These are phyloP conservation scores for Neonectria hederae DNA, from an alignment of 2,329 filamentous ascomycete species.

Conservation along the genomic window DNA sequence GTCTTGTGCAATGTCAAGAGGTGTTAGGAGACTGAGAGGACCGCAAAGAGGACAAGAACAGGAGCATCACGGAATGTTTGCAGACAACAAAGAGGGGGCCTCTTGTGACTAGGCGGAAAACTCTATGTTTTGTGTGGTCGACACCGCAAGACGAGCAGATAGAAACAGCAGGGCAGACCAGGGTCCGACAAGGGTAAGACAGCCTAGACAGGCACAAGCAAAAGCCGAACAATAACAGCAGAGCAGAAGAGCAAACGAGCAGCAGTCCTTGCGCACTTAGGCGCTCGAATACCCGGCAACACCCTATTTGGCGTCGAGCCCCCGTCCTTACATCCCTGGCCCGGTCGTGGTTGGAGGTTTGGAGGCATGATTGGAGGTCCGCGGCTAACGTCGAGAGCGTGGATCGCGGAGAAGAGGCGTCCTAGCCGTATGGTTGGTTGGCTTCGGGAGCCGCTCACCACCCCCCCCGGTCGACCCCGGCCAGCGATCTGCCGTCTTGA, in stretches of 20 bases:
- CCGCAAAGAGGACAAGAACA: not conserved
- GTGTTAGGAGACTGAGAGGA: not conserved
- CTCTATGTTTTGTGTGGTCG: conserved; percentile 22
- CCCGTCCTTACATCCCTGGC: conserved; percentile 13
- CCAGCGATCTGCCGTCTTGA: conserved; percentile 34
- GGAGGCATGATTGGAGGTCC: conserved; percentile 24
- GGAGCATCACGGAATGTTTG: conserved; percentile 8
- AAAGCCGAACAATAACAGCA: conserved; percentile 7
- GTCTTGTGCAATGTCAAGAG: not conserved
- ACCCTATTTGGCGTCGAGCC: conserved; percentile 16
- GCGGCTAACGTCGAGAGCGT: conserved; percentile 28
- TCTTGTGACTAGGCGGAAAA: conserved; percentile 7
- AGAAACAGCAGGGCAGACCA: conserved; percentile 4
- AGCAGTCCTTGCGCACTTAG: too few species aligned
- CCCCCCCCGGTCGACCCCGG: conserved; percentile 28
- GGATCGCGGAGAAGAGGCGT: conserved; percentile 33
- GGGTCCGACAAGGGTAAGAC: conserved; percentile 12
- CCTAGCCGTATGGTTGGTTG: conserved; percentile 33
- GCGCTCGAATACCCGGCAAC: conserved; percentile 20
- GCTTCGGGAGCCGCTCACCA: conserved; percentile 20
- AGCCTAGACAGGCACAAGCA: conserved; percentile 15
- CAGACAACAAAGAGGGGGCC: not conserved
- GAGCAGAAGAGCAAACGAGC: too few species aligned
- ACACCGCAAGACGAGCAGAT: conserved; percentile 7
- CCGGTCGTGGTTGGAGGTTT: conserved; percentile 31